Conservation (phyloP, 1,284 basidiomycete genomes). For the Cronartium quercuum region DNA sequence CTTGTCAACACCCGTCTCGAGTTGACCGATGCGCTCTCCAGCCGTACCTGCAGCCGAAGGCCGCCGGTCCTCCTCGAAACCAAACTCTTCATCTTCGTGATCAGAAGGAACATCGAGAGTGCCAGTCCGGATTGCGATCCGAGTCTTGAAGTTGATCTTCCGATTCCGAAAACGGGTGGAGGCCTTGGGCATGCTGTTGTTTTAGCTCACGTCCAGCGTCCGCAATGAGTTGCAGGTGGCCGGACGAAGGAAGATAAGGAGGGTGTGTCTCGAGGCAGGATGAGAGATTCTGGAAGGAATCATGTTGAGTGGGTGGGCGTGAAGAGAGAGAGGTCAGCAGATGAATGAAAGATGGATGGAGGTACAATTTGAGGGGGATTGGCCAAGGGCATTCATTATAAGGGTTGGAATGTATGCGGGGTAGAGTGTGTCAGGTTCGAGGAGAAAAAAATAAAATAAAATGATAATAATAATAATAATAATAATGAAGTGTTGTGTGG, state of each 20-base stretch:
- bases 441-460: neutral
- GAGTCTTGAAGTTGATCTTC: slow-evolving; percentile 48
- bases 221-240: neutral
- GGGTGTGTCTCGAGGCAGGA: neutral
- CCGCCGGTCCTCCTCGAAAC: slow-evolving; percentile 40
- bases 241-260: neutral
- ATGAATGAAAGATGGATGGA: neutral
- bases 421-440: neutral
- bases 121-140: slow-evolving; percentile 45
- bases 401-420: neutral
- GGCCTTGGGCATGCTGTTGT: slow-evolving; percentile 30
- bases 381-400: neutral
- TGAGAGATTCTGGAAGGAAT: too few relatives aligned
- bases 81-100: slow-evolving; percentile 43
- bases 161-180: slow-evolving; percentile 48
- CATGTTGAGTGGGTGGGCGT: neutral
- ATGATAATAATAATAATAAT: neutral
- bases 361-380: neutral
- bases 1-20: slow-evolving; percentile 49
- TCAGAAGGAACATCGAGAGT: slow-evolving; percentile 42
- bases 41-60: slow-evolving; percentile 38
- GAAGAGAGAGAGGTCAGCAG: neutral
- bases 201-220: neutral
- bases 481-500: too few relatives aligned
- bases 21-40: slow-evolving; percentile 38